Evolutionary conservation across 352 stramenopile genomes (phyloP), one percentile per base, ranked within the genome.

Genomic region (Pythium oligandrum): DNA sequence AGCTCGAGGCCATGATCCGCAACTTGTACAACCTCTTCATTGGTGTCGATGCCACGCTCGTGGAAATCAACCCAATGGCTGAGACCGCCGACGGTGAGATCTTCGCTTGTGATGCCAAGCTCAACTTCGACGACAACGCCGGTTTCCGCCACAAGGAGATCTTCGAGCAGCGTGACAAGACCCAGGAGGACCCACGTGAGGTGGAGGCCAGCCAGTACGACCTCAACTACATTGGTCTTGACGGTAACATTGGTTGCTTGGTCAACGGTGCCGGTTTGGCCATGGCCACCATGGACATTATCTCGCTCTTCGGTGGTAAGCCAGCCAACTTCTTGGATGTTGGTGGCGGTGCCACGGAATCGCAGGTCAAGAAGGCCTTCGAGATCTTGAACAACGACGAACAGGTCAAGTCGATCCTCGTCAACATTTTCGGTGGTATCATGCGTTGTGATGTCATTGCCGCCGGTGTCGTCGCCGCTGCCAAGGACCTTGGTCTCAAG

Each of bases 231-330:
- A 99, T 99, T 68, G 96, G 96, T 46, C 81, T 99, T n/a, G 93
- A 97, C 66, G 96, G 97, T 53, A 98, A 97, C 71, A 99, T 99
- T 65, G 97, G 97, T 52, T 99, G 97, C 79, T 98, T 99, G 75
- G 97, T 99, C 39, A 99, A 99, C 75, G 97, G 97, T 55, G 97
- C 97, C 34, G 97, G 97, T 69, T 78, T 99, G 39, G 97, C 97
- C 63, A 99, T 99, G 97, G 86, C 90, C 43, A 99, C 97, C 30
- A 99, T 99, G 96, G 97, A 99, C 71, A 99, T 99, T 69, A 99
- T 99, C 78, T 97, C 97, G 68, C 77, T 99, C 44, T 97, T 98
- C 70, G 97, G 97, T 59, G 97, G 96, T 49, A 86, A 75, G 37
- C 96, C 97, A 37, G 96, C 96, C 54, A 99, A 99, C 85, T 99